Percentiles rank a stretch among this genome's conserved stretches.
phyloP scores from a whole-genome alignment of 306 rosid species.

The Lathyrus oleraceus region DNA sequence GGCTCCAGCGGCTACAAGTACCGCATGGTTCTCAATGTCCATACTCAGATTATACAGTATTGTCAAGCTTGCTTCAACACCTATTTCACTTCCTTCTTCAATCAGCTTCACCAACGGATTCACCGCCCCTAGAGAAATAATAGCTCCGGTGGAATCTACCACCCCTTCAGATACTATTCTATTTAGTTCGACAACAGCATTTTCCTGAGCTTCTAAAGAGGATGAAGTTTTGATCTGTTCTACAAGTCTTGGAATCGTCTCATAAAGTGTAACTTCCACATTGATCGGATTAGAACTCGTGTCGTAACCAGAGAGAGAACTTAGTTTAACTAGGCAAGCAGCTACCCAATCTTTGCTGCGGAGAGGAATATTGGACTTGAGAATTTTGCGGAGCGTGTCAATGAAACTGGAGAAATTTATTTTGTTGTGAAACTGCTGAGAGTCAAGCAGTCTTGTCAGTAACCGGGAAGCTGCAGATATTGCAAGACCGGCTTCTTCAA shows the following conservation, averaged over 20 bases:
- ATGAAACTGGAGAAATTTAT: conserved; percentile 55
- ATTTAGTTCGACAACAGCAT: conserved; percentile 69
- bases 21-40: conserved; percentile 75
- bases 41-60: conserved; percentile 73
- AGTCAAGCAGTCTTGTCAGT: conserved; percentile 64
- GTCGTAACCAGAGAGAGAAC: conserved; percentile 55
- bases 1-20: conserved; percentile 72
- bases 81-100: conserved; percentile 74
- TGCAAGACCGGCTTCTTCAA: conserved; percentile 89
- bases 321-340: conserved; percentile 75
- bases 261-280: conserved; percentile 73
- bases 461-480: conserved; percentile 85
- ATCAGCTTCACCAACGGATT: conserved; percentile 66
- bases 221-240: conserved; percentile 65
- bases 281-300: conserved; percentile 48
- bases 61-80: conserved; percentile 71
- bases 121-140: conserved; percentile 64
- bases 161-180: conserved; percentile 80
- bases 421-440: conserved; percentile 43
- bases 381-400: conserved; percentile 58
- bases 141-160: conserved; percentile 57
- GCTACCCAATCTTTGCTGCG: conserved; percentile 80
- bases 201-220: conserved; percentile 62
- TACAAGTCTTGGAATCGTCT: conserved; percentile 79
- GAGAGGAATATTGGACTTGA: conserved; percentile 66